Conservation (phyloP, 148 eudicot genomes). For the Chenopodium album region DNA sequence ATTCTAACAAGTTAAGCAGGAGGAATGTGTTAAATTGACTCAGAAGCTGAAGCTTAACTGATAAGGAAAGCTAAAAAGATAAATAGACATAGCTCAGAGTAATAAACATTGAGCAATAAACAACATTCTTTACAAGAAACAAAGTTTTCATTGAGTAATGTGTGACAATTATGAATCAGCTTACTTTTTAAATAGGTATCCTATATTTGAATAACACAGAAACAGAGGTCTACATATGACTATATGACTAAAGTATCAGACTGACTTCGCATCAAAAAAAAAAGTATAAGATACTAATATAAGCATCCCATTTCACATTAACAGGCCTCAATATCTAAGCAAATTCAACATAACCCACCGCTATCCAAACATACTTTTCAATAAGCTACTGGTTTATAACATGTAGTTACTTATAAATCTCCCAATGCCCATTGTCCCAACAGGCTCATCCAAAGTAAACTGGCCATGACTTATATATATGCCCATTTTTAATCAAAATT, state of each 20-base stretch:
- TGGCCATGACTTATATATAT: background rate
- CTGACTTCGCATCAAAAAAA: background rate
- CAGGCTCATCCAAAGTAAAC: background rate
- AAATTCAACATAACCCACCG: background rate
- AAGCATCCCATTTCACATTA: background rate
- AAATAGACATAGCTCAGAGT: background rate
- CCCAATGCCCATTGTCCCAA: background rate
- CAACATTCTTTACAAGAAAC: background rate
- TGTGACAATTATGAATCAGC: background rate
- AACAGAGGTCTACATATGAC: background rate
- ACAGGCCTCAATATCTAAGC: background rate
- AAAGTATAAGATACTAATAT: background rate
- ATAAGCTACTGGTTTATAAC: background rate
- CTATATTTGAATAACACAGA: background rate
- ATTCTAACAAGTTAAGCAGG: background rate
- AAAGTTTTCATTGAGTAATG: background rate
- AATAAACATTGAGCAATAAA: background rate
- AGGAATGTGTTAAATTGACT: background rate
- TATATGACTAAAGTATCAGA: background rate
- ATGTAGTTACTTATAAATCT: background rate
- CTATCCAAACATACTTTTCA: background rate
- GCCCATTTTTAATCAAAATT: background rate
- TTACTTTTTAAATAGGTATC: background rate
- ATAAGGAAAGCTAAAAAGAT: background rate
- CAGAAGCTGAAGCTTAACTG: background rate